A percentile compares a stretch with the other conserved stretches of the same genome.
These are phyloP conservation scores for Solanum dulcamara DNA, from an alignment of 257 asterid genomes.

Conservation along the genomic window DNA sequence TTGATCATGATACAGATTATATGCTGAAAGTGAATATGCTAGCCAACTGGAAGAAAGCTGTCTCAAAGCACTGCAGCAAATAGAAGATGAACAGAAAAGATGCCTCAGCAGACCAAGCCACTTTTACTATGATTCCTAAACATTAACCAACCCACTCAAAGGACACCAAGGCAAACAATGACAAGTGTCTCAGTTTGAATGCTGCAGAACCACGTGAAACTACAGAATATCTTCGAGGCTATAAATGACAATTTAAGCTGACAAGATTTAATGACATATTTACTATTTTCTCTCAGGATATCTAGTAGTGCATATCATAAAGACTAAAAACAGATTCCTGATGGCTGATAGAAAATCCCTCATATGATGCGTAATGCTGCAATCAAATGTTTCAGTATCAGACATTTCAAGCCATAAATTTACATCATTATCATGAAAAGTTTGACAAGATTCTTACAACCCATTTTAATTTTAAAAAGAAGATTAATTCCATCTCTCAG, in stretches of 20 bases:
- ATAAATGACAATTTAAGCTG: neutral
- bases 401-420: neutral
- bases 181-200: neutral
- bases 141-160: neutral
- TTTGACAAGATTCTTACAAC: neutral
- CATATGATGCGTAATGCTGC: neutral
- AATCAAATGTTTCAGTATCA: neutral
- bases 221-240: neutral
- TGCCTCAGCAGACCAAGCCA: neutral
- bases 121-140: neutral
- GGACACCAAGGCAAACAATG: neutral
- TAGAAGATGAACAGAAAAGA: neutral
- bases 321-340: neutral
- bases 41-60: neutral
- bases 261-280: neutral
- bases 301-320: neutral
- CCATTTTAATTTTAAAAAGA: neutral
- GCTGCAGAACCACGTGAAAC: neutral
- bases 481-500: neutral
- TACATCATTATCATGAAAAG: neutral
- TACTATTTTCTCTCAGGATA: neutral
- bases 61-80: neutral
- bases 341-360: neutral
- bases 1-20: neutral
- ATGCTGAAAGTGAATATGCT: neutral